Evolutionary conservation across 2,329 filamentous ascomycete species (phyloP), one percentile per base, ranked within the genome.

Genomic region (Pestalotiopsis sp.): DNA sequence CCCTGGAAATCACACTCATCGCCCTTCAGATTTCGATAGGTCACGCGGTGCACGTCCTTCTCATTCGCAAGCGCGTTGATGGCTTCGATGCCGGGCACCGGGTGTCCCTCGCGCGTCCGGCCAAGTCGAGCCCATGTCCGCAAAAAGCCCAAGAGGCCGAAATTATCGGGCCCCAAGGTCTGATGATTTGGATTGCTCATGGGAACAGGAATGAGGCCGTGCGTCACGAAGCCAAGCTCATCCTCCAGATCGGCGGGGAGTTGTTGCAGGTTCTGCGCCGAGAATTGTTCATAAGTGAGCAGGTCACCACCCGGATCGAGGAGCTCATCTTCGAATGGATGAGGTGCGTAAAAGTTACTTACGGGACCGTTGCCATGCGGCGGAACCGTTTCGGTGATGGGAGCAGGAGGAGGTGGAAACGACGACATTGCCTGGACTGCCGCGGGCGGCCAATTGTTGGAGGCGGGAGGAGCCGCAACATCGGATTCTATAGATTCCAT

Each of bases 1-100:
- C 88, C 86, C 72, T 91, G 89, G 26, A 89, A 75, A 72, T 91
- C 89, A 67, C 79, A 87, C 60, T 72, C 66, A 61, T 90, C 86
- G 1, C 87, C 88, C n/a, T 79, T 74, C 6, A 91, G 80, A 65
- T 90, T 82, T 5, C 75, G 73, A 68, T 83, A 84, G 2, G 75
- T 69, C 44, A 81, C 69, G 38, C 77, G 69, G 72, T 70, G 66
- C 17, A 65, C 66, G 35, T 73, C 75, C 52, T 73, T 74, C 48
- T 78, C 75, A 64, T 77, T 75, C 10, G 13, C 9, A 35, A 66
- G 52, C 30, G 52, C 30, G 26, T n/a, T 24, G 17, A 58, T 40
- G 26, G 35, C 24, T 17, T 66, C 55, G 7, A 59, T 20, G 26
- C 11, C 30, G 13, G 64, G 64, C 7, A 13, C 5, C n/a, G 63